Conservation (phyloP, 2,329 filamentous ascomycete species). For the Paracorniculantispora psalliotae region DNA sequence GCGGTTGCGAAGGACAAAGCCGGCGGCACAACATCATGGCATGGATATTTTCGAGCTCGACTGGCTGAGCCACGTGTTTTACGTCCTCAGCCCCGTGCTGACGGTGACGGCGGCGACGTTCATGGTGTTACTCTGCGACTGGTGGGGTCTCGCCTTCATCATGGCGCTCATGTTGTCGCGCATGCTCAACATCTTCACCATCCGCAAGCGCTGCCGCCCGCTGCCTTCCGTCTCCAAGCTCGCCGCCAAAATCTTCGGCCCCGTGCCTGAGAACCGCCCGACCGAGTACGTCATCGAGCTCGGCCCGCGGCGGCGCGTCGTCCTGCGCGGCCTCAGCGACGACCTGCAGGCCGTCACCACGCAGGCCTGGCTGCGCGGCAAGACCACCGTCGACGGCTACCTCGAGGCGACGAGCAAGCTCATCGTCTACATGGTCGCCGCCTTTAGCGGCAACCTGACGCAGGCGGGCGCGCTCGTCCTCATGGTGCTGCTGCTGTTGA, state of each 20-base stretch:
- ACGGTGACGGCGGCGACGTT: slow-evolving; percentile 40
- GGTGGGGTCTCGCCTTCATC: slow-evolving; percentile 46
- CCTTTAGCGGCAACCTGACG: slow-evolving; percentile 50
- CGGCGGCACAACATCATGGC: background rate
- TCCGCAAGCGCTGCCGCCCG: slow-evolving; percentile 44
- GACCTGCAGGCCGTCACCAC: slow-evolving; percentile 58
- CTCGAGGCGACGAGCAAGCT: slow-evolving; percentile 50
- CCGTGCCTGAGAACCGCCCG: slow-evolving; percentile 16
- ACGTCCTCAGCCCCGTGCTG: slow-evolving; percentile 42
- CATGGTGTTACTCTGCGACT: slow-evolving; percentile 44
- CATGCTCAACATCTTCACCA: slow-evolving; percentile 50
- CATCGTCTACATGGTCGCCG: slow-evolving; percentile 53
- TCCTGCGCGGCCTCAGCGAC: slow-evolving; percentile 47
- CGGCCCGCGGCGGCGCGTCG: slow-evolving; percentile 44
- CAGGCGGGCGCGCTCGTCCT: slow-evolving; percentile 48
- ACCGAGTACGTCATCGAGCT: slow-evolving; percentile 49
- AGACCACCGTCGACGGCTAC: slow-evolving; percentile 46
- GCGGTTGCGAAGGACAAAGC: background rate
- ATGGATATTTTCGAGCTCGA: slow-evolving; percentile 33
- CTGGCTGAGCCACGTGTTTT: slow-evolving; percentile 44
- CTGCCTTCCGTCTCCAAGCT: background rate
- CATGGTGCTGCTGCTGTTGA: slow-evolving; percentile 46
- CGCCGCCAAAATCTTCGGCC: background rate
- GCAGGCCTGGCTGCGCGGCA: slow-evolving; percentile 49
- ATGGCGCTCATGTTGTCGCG: slow-evolving; percentile 48